These are phyloP conservation scores for Nakazawaea anatomiae DNA, from an alignment of 805 yeast genomes.

Conservation along the genomic window DNA sequence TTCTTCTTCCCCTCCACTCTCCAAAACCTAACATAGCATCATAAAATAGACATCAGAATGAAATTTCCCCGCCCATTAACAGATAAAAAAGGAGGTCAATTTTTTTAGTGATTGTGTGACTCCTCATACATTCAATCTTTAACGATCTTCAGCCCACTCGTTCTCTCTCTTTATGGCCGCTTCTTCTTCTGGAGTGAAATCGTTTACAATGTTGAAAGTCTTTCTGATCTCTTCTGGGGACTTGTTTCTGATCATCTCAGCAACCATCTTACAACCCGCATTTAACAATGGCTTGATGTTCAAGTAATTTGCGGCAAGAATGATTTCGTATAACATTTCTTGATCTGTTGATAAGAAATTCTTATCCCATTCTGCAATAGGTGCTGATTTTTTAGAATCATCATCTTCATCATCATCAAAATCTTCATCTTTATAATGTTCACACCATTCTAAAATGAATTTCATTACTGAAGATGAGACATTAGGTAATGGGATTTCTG, in stretches of 20 bases:
- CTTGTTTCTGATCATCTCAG: conserved; percentile 78
- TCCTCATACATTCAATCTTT: conserved; percentile 5
- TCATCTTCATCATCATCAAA: conserved; percentile 77
- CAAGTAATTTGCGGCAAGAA: conserved; percentile 74
- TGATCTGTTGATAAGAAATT: conserved; percentile 91
- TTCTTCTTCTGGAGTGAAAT: conserved; percentile 82
- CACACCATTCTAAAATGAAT: conserved; percentile 95
- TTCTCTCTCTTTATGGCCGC: conserved; percentile 83
- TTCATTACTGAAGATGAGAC: conserved; percentile 82
- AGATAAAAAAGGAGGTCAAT: neutral
- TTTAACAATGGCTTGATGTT: conserved; percentile 71
- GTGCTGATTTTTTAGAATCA: conserved; percentile 81
- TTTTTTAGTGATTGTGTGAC: no score
- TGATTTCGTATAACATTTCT: conserved; percentile 78
- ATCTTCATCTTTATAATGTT: conserved; percentile 78
- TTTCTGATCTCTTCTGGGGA: conserved; percentile 77
- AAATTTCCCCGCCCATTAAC: no score
- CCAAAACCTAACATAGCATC: no score
- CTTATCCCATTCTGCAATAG: conserved; percentile 94
- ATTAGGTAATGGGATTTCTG: conserved; percentile 84
- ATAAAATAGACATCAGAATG: no score
- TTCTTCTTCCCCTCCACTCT: no score
- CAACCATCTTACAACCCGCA: conserved; percentile 76
- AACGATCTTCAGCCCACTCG: conserved; percentile 89
- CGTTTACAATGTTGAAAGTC: conserved; percentile 75